Conservation (phyloP, 768 basidiomycete genomes). For the Clathrus columnatus region DNA sequence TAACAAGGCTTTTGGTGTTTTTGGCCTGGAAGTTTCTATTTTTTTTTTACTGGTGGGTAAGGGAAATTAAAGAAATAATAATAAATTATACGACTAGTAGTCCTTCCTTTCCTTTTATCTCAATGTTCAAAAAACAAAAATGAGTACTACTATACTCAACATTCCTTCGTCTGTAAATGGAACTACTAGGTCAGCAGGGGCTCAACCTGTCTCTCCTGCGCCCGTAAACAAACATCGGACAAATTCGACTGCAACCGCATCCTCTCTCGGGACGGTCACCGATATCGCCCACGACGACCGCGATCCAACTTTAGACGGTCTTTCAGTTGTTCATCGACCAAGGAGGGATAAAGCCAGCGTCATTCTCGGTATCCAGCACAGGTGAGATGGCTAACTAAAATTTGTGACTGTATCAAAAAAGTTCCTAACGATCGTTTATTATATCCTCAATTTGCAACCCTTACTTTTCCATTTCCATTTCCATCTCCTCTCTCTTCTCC, state of each 20-base stretch:
- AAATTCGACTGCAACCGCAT: conserved; percentile 16
- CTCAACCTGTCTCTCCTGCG: conserved; percentile 1
- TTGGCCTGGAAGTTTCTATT: not conserved
- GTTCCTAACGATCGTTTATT: not conserved
- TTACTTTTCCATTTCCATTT: not conserved
- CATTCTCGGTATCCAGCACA: conserved; percentile 64
- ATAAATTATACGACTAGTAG: not conserved
- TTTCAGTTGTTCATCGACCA: conserved; percentile 27
- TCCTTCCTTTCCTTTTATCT: not conserved
- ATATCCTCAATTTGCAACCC: not conserved
- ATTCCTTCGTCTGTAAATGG: not conserved
- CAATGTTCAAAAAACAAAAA: not conserved
- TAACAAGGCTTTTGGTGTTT: too few relatives aligned
- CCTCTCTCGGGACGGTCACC: conserved; percentile 21
- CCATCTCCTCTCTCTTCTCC: not conserved
- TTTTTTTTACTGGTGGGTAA: too few relatives aligned
- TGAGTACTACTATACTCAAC: conserved; percentile 4
- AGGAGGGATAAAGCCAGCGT: conserved; percentile 70
- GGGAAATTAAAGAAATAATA: not conserved
- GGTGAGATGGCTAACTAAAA: not conserved
- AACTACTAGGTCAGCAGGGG: not conserved
- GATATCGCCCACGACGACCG: conserved; percentile 15
- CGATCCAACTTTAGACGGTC: conserved; percentile 17
- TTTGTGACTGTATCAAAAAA: not conserved
- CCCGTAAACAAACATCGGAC: not conserved